Evolutionary conservation across 176 grass and related monocot genomes (phyloP).

Genomic region (Carex pumila): DNA sequence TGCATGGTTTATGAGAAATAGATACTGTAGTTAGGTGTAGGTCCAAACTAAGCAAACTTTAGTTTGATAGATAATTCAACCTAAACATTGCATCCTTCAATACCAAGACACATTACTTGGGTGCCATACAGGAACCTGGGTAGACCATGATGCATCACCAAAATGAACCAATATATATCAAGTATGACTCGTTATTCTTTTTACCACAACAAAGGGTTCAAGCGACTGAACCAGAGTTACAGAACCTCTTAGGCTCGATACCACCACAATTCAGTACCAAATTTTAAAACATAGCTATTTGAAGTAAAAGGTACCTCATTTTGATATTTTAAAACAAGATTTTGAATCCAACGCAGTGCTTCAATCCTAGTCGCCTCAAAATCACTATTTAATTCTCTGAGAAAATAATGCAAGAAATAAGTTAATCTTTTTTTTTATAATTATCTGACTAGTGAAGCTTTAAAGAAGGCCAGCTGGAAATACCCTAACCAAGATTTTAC

Average conservation of each 20-base stretch:
- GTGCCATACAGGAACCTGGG: not conserved
- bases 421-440: not conserved
- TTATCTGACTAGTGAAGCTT: not conserved
- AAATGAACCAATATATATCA: not conserved
- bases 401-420: constrained; percentile 11
- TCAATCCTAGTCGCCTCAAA: constrained; percentile 90
- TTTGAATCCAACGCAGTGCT: constrained; percentile 83
- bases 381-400: constrained; percentile 89
- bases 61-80: not conserved
- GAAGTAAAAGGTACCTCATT: constrained; percentile 52
- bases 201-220: not conserved
- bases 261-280: constrained; percentile 6
- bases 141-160: not conserved
- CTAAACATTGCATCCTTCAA: not conserved
- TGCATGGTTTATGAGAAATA: not conserved
- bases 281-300: constrained; percentile 7
- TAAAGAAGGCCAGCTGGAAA: not conserved
- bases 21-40: not conserved
- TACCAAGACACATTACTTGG: not conserved
- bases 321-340: constrained; percentile 54
- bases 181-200: not conserved
- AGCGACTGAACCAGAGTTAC: not conserved
- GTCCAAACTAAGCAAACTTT: not conserved
- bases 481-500: not conserved
- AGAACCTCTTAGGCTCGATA: not conserved